phyloP scores from a whole-genome alignment of 345 rosid genomes.

The Eucalyptus polyanthemos region DNA sequence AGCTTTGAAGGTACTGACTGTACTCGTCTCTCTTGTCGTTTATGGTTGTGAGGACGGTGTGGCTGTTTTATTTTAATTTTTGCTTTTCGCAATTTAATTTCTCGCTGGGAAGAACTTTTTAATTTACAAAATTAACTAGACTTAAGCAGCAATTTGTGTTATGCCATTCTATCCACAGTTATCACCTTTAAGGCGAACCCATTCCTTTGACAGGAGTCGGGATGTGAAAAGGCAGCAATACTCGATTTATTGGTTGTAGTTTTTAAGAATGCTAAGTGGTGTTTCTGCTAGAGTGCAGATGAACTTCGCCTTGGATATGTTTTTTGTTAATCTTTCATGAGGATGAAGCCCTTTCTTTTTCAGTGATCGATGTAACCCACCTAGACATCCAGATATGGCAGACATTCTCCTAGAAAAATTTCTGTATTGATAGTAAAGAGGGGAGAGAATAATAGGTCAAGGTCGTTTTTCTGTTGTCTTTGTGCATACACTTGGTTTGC shows the following conservation, averaged over 20 bases:
- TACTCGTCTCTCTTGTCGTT: background rate
- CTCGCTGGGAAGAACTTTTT: background rate
- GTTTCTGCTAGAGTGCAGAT: background rate
- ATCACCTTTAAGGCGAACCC: background rate
- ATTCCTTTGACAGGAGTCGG: background rate
- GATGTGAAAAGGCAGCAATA: background rate
- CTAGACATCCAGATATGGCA: background rate
- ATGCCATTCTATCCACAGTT: background rate
- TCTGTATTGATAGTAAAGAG: background rate
- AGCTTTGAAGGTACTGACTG: constrained; percentile 76
- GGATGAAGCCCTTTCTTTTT: background rate
- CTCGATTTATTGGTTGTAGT: background rate
- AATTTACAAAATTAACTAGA: background rate
- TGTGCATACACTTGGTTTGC: background rate
- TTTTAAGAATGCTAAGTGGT: background rate
- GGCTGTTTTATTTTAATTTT: background rate
- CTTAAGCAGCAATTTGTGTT: background rate
- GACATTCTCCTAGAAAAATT: background rate
- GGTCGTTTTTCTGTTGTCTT: background rate
- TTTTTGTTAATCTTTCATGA: background rate
- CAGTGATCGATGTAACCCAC: background rate
- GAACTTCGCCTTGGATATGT: background rate
- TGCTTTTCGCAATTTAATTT: background rate
- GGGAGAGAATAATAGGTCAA: background rate
- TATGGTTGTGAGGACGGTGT: background rate